A percentile compares a stretch with the other conserved stretches of the same genome.
Evolutionary conservation across 2,329 filamentous ascomycete species (phyloP).

Genomic region (Chaetomium sp.): DNA sequence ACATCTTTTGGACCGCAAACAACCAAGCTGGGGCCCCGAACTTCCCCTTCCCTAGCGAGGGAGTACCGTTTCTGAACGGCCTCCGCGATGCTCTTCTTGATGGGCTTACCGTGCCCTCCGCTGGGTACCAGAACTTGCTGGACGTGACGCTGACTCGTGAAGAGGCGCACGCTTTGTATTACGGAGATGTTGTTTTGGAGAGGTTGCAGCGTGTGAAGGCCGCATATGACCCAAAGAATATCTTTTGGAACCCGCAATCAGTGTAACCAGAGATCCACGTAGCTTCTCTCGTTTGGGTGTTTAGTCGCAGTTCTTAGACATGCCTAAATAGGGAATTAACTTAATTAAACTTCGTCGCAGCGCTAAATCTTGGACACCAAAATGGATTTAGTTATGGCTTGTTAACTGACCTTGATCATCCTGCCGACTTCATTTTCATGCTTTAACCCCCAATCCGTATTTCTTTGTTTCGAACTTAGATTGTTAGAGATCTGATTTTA

Average conservation of each 20-base stretch:
- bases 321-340: too few relatives aligned
- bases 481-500: too few relatives aligned
- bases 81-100: not conserved
- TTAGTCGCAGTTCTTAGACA: too few relatives aligned
- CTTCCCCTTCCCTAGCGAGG: not conserved
- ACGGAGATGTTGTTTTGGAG: not conserved
- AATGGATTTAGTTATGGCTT: too few relatives aligned
- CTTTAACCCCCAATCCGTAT: too few relatives aligned
- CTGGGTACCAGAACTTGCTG: not conserved
- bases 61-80: not conserved
- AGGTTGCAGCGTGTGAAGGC: not conserved
- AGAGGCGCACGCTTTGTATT: not conserved
- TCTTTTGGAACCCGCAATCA: constrained; percentile 1
- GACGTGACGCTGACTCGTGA: not conserved
- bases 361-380: too few relatives aligned
- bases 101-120: not conserved
- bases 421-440: too few relatives aligned
- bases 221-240: not conserved
- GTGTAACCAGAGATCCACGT: too few relatives aligned
- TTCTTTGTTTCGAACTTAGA: too few relatives aligned
- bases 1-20: not conserved
- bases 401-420: too few relatives aligned
- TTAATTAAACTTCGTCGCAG: too few relatives aligned
- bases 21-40: not conserved
- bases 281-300: too few relatives aligned